Evolutionary conservation across 306 rosid species (phyloP).

Genomic region (Datisca glomerata): DNA sequence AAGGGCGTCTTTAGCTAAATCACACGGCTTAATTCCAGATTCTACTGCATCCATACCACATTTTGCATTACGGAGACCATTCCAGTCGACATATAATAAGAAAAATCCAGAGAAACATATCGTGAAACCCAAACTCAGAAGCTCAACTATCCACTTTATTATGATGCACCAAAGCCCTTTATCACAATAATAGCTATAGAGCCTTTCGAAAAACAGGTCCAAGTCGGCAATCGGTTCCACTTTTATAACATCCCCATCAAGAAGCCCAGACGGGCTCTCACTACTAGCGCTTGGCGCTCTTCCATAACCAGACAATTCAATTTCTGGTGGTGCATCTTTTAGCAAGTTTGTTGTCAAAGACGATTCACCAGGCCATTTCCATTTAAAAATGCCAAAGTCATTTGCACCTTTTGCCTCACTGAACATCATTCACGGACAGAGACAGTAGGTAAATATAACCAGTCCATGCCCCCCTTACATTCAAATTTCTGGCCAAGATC

Average conservation of each 20-base stretch:
- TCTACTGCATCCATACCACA: conserved; percentile 97
- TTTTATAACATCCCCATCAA: conserved; percentile 59
- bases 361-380: conserved; percentile 42
- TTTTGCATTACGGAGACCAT: conserved; percentile 83
- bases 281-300: conserved; percentile 57
- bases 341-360: conserved; percentile 48
- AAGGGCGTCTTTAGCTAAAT: conserved; percentile 84
- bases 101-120: conserved; percentile 87
- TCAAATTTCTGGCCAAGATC: conserved; percentile 15
- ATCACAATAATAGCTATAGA: conserved; percentile 78
- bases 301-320: conserved; percentile 60
- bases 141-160: conserved; percentile 86
- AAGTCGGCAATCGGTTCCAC: conserved; percentile 77
- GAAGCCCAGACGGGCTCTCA: conserved; percentile 87
- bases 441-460: conserved; percentile 38
- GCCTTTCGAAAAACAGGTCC: conserved; percentile 90
- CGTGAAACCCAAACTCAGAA: conserved; percentile 72
- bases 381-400: conserved; percentile 35
- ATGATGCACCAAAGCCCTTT: conserved; percentile 94
- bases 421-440: conserved; percentile 70
- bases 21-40: conserved; percentile 87
- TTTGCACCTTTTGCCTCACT: conserved; percentile 34
- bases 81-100: conserved; percentile 80
- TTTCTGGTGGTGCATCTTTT: conserved; percentile 46
- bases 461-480: conserved; percentile 56